These are phyloP conservation scores for Colletotrichum melonis DNA, from an alignment of 2,329 filamentous ascomycete species.

Conservation along the genomic window DNA sequence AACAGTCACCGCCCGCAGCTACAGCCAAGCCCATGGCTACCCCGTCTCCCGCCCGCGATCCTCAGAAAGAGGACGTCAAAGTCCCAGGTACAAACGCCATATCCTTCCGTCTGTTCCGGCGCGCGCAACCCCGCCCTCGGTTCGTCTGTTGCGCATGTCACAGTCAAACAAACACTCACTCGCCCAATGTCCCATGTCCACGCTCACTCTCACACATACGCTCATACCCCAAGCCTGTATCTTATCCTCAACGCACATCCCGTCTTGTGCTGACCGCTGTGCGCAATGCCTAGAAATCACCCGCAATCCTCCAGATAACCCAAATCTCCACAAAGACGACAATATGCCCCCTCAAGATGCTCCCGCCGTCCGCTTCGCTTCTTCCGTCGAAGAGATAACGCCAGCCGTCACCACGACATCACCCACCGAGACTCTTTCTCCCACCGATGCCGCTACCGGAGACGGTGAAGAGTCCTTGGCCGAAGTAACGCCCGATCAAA, in stretches of 20 bases:
- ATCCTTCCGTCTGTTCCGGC: slow-evolving; percentile 34
- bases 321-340: slow-evolving; percentile 38
- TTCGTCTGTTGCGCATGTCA: slow-evolving; percentile 36
- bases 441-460: slow-evolving; percentile 38
- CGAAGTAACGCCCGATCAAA: slow-evolving; percentile 68
- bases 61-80: slow-evolving; percentile 13
- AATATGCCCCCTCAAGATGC: slow-evolving; percentile 42
- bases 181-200: slow-evolving; percentile 5
- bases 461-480: slow-evolving; percentile 45
- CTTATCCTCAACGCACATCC: slow-evolving; percentile 1
- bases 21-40: slow-evolving; percentile 22
- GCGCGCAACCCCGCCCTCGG: slow-evolving; percentile 35
- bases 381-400: slow-evolving; percentile 75
- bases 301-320: slow-evolving; percentile 10
- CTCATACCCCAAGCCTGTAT: not conserved
- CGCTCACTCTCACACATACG: not conserved
- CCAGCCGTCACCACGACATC: slow-evolving; percentile 56
- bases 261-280: slow-evolving; percentile 29
- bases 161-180: slow-evolving; percentile 21
- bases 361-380: slow-evolving; percentile 77
- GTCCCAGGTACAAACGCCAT: slow-evolving; percentile 32
- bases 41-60: slow-evolving; percentile 19
- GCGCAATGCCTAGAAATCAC: slow-evolving; percentile 34
- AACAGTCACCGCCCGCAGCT: not conserved
- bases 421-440: slow-evolving; percentile 38